Percentiles rank a stretch among this genome's conserved stretches.
phyloP scores from a whole-genome alignment of 768 basidiomycete species.

The Leucosporidium creatinivorum region DNA sequence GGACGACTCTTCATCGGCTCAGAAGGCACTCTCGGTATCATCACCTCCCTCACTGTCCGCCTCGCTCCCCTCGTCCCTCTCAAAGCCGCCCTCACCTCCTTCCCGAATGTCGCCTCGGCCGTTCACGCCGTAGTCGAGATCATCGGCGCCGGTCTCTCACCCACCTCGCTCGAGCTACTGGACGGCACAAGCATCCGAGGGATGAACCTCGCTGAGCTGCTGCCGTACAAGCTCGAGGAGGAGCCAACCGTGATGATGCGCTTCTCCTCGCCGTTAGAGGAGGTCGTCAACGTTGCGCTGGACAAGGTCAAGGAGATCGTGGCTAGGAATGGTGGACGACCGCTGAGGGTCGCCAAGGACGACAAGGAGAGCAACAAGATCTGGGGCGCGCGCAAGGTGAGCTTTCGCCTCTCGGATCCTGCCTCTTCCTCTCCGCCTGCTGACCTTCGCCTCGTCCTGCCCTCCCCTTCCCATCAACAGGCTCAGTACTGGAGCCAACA shows the following conservation, averaged over 20 bases:
- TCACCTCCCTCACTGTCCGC: constrained; percentile 79
- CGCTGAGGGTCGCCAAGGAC: constrained; percentile 68
- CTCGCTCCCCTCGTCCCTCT: constrained; percentile 74
- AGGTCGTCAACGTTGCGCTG: constrained; percentile 54
- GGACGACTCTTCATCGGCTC: constrained; percentile 86
- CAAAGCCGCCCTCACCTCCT: constrained; percentile 79
- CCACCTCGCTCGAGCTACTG: constrained; percentile 81
- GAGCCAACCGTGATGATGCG: constrained; percentile 73
- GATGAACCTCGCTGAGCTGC: constrained; percentile 51
- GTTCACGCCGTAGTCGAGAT: constrained; percentile 76
- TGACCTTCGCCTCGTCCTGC: background rate
- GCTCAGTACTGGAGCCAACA: constrained; percentile 56
- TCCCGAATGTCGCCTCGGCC: constrained; percentile 68
- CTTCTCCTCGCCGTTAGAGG: constrained; percentile 65
- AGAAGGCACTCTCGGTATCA: constrained; percentile 52
- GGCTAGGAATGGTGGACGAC: constrained; percentile 58
- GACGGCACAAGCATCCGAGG: constrained; percentile 67
- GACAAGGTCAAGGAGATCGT: constrained; percentile 59
- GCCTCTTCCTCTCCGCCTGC: background rate
- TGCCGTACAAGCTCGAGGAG: constrained; percentile 20
- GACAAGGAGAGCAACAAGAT: constrained; percentile 77
- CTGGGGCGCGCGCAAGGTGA: constrained; percentile 49
- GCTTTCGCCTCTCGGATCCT: constrained; percentile 12
- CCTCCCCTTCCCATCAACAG: constrained; percentile 53
- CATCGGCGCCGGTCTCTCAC: constrained; percentile 58